A percentile compares a stretch with the other conserved stretches of the same genome.
phyloP scores from a whole-genome alignment of 225 moss, liverwort and hornwort genomes.

The Pseudisothecium myosuroides region DNA sequence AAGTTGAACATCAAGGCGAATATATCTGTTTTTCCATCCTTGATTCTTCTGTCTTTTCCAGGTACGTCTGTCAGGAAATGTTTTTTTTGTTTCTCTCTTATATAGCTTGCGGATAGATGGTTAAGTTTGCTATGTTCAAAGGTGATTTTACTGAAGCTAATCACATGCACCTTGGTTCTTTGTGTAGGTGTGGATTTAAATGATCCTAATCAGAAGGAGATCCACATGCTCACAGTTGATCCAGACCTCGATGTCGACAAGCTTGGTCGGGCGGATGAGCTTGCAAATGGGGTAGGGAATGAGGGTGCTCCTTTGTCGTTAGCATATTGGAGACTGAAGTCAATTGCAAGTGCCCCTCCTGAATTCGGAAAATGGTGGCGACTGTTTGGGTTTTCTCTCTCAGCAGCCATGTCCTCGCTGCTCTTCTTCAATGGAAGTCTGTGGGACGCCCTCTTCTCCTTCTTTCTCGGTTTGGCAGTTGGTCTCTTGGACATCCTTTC shows the following conservation, averaged over 20 bases:
- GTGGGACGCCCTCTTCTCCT: constrained; percentile 34
- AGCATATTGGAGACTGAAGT: constrained; percentile 37
- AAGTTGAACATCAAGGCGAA: constrained; percentile 13
- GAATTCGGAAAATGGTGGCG: constrained; percentile 47
- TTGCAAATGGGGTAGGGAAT: constrained; percentile 34
- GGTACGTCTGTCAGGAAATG: neutral
- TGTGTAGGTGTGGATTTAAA: constrained; percentile 19
- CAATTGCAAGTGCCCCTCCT: constrained; percentile 31
- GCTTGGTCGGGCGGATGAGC: constrained; percentile 51
- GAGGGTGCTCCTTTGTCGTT: constrained; percentile 10
- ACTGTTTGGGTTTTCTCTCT: constrained; percentile 38
- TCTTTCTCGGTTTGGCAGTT: constrained; percentile 28
- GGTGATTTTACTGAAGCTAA: neutral
- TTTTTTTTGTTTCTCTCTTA: too few relatives aligned
- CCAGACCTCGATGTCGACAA: constrained; percentile 47
- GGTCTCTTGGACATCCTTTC: constrained; percentile 44
- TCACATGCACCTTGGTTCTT: neutral
- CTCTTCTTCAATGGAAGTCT: constrained; percentile 51
- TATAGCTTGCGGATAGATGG: neutral
- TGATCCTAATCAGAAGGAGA: constrained; percentile 36
- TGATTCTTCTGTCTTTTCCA: constrained; percentile 51
- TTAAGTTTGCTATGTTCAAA: neutral
- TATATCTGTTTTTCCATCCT: constrained; percentile 48
- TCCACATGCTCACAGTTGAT: constrained; percentile 50
- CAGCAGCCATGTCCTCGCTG: constrained; percentile 40